Conservation (phyloP, 2,329 filamentous ascomycete genomes). For the Alternaria sp. region DNA sequence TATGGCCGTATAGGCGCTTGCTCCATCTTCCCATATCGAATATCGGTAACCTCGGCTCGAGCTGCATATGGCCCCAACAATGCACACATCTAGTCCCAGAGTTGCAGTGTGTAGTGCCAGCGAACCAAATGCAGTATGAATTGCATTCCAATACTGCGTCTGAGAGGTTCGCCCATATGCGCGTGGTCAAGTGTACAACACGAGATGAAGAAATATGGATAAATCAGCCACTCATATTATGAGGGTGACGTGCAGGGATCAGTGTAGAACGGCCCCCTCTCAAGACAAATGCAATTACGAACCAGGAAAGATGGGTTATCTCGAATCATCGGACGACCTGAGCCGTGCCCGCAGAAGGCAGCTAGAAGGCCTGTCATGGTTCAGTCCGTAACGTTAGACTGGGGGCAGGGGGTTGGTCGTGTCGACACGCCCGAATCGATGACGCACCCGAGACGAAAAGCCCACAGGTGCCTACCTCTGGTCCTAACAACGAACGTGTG, state of each 20-base stretch:
- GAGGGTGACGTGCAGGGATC: not conserved
- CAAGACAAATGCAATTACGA: not conserved
- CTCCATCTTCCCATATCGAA: not conserved
- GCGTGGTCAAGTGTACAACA: conserved; percentile 18
- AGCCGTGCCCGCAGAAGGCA: not conserved
- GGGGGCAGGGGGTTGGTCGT: not conserved
- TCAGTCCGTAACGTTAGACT: not conserved
- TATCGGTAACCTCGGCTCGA: not conserved
- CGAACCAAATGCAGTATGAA: not conserved
- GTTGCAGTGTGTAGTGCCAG: not conserved
- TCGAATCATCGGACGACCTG: not conserved
- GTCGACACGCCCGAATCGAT: not conserved
- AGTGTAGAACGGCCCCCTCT: not conserved
- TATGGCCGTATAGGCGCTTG: not conserved
- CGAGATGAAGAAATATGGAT: conserved; percentile 14
- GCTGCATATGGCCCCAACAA: not conserved
- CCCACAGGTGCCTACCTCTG: not conserved
- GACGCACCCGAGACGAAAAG: not conserved
- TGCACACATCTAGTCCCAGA: not conserved
- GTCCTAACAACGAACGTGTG: not conserved
- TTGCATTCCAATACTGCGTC: not conserved
- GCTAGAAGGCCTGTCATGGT: conserved; percentile 1
- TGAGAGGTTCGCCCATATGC: conserved; percentile 24
- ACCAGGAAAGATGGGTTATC: not conserved
- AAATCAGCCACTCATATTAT: conserved; percentile 16